A percentile compares a stretch with the other conserved stretches of the same genome.
Evolutionary conservation across 2,329 filamentous ascomycete genomes (phyloP).

Genomic region (Cryphonectria naterciae): DNA sequence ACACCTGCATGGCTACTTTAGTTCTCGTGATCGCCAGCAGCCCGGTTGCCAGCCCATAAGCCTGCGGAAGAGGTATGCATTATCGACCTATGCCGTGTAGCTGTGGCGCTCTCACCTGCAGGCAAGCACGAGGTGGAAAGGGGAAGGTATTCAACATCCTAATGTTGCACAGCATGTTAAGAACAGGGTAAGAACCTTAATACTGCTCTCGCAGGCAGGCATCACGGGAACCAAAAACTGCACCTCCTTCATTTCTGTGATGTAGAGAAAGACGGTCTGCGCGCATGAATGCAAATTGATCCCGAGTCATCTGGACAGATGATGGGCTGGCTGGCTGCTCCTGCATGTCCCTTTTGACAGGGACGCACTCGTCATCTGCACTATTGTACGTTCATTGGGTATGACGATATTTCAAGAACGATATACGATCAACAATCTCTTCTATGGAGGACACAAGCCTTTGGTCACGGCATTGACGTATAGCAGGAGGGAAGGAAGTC

Average conservation of each 20-base stretch:
- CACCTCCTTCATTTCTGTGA: not conserved
- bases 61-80: not conserved
- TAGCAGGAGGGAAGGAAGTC: not conserved
- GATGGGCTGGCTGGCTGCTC: not conserved
- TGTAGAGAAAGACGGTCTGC: not conserved
- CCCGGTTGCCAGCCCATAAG: not conserved
- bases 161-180: conserved; percentile 1
- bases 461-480: not conserved
- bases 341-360: not conserved
- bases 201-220: not conserved
- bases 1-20: not conserved
- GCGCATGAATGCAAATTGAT: not conserved
- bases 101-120: not conserved
- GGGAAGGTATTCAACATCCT: not conserved
- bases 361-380: not conserved
- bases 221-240: not conserved
- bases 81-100: not conserved
- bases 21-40: not conserved
- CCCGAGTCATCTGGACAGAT: not conserved
- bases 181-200: not conserved
- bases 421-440: not conserved
- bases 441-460: not conserved
- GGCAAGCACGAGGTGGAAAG: not conserved
- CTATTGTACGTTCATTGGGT: not conserved
- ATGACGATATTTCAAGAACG: no score